phyloP scores from a whole-genome alignment of 768 basidiomycete genomes.

The Boletus coccyginus region DNA sequence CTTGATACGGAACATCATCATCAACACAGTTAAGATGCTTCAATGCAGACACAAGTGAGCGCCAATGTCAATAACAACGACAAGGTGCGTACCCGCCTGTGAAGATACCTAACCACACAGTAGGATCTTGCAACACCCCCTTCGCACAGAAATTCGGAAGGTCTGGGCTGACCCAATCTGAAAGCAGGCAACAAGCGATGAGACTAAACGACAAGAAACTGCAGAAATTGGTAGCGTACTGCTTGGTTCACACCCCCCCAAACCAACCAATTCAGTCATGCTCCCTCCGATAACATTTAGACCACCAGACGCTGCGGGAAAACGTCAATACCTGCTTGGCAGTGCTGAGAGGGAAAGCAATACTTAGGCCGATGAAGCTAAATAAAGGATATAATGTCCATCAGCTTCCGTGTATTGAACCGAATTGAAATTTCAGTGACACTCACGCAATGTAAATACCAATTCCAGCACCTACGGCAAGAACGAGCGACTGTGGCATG shows the following conservation, averaged over 20 bases:
- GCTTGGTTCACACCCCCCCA: slow-evolving; percentile 70
- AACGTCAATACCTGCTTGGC: background rate
- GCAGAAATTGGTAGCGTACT: slow-evolving; percentile 25
- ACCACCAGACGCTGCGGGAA: slow-evolving; percentile 53
- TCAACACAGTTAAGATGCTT: slow-evolving; percentile 70
- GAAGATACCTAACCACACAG: slow-evolving; percentile 88
- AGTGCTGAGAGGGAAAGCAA: slow-evolving; percentile 10
- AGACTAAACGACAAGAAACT: slow-evolving; percentile 9
- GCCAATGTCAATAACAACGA: background rate
- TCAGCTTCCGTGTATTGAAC: slow-evolving; percentile 5
- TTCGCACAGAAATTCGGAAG: slow-evolving; percentile 60
- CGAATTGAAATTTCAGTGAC: background rate
- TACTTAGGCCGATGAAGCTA: slow-evolving; percentile 76
- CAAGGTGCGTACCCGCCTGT: slow-evolving; percentile 62
- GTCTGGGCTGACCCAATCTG: slow-evolving; percentile 42
- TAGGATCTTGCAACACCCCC: slow-evolving; percentile 68
- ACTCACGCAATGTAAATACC: slow-evolving; percentile 83
- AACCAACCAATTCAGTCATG: slow-evolving; percentile 63
- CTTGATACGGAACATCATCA: slow-evolving; percentile 84
- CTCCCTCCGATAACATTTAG: slow-evolving; percentile 76
- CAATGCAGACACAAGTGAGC: background rate
- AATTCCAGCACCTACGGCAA: slow-evolving; percentile 84
- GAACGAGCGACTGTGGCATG: slow-evolving; percentile 84
- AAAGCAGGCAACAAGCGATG: background rate
- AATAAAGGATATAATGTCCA: slow-evolving; percentile 7